These are phyloP conservation scores for Tranzscheliella williamsii DNA, from an alignment of 1,284 basidiomycete genomes.

Conservation along the genomic window DNA sequence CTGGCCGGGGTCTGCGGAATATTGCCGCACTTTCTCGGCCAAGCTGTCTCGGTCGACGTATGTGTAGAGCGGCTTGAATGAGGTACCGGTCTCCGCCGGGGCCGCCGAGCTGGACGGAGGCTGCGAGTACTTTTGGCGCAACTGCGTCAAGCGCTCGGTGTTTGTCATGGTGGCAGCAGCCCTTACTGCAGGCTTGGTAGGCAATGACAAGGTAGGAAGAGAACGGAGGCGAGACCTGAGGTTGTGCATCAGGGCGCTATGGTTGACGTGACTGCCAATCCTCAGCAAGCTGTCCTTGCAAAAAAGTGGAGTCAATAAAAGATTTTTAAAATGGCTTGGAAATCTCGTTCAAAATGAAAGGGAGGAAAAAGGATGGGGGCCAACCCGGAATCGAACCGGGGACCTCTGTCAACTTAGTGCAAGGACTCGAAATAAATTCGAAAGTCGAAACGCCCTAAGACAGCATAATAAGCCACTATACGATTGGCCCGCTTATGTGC, in stretches of 20 bases:
- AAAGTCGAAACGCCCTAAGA: slow-evolving; percentile 24
- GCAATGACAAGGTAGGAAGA: no score
- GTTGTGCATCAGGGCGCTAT: no score
- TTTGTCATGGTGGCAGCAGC: neutral
- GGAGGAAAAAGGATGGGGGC: slow-evolving; percentile 1
- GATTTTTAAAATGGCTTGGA: no score
- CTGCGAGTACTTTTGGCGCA: slow-evolving; percentile 18
- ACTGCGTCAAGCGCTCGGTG: slow-evolving; percentile 4
- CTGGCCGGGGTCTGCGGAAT: slow-evolving; percentile 9
- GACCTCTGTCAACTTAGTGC: slow-evolving; percentile 34
- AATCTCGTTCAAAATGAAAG: no score
- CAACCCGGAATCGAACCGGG: slow-evolving; percentile 30
- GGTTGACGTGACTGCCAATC: no score
- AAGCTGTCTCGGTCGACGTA: slow-evolving; percentile 48
- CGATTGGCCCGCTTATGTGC: slow-evolving; percentile 35
- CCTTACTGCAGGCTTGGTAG: no score
- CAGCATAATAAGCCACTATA: slow-evolving; percentile 49
- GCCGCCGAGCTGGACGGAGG: neutral
- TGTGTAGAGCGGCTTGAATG: slow-evolving; percentile 41
- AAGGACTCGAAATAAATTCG: neutral
- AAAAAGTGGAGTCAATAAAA: no score
- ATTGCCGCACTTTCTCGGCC: slow-evolving; percentile 31
- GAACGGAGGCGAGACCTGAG: no score
- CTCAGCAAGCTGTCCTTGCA: no score
- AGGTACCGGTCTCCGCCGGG: slow-evolving; percentile 13